Base-by-base conservation (phyloP, 768 basidiomycete species). In the Tulasnella calospora region DNA sequence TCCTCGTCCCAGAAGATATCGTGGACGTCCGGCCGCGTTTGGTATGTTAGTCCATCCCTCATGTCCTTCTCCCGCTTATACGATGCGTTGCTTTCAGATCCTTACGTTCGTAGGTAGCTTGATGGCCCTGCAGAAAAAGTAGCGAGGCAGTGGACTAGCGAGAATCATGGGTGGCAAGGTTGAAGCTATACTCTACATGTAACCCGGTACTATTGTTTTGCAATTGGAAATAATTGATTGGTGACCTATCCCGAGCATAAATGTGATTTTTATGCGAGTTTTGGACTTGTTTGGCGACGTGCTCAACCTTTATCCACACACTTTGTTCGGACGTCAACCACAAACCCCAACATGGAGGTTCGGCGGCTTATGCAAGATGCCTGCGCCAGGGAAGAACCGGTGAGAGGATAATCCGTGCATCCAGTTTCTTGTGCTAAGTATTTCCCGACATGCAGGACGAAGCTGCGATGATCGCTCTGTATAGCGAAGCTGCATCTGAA, bases 1-100 rank as follows among this genome's bases (percentile, higher is more conserved):
- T 98, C 89, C 86, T 99, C 79, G 97, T 98, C 0, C 96, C 97
- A 0, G 97, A 99, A 83, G 96, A 96, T 85, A 96, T 98, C 81
- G 95, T 99, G 46, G 96, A 98, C 83, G 89, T 98, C 79, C 91
- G 97, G 61, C 90, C 95, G 41, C 90, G 94, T 79, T 87, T 98
- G 83, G 95, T 97, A 83, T 55, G 93, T 87, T 40, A 13, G 30
- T 46, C 38, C 40, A 36, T 36, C 74, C 36, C n/a, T 76, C 30
- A 55, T n/a, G 44, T 47, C 8, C 44, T 35, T 44, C 57, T 38
- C 30, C 10, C 8, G 1, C 51, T 33, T n/a, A 80, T 33, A 55
- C 77, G 76, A 78, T 2, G 35, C 27, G 17, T 5, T 51, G 55
- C 27, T 36, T 71, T 61, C 81, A 95, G 94, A 95, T 98, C 82